Evolutionary conservation across 306 rosid genomes (phyloP).

Genomic region (Vigna angularis): DNA sequence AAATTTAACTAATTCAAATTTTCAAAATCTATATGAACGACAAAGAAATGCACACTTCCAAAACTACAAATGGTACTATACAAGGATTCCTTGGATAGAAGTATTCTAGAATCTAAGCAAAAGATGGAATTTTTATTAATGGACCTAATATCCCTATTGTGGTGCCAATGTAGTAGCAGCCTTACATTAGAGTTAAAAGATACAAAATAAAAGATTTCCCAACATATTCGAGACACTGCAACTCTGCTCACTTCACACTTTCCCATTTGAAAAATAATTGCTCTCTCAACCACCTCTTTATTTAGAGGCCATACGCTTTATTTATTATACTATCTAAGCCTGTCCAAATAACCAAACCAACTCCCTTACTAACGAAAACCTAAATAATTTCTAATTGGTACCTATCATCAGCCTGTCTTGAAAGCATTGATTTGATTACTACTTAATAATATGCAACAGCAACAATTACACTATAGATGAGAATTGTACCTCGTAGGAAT

Average conservation of each 20-base stretch:
- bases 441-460: slow-evolving; percentile 21
- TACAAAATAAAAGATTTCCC: neutral
- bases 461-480: slow-evolving; percentile 24
- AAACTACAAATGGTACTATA: slow-evolving; percentile 16
- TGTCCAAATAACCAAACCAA: neutral
- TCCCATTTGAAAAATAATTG: neutral
- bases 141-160: neutral
- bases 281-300: slow-evolving; percentile 16
- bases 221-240: neutral
- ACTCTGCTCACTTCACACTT: neutral
- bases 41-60: slow-evolving; percentile 32
- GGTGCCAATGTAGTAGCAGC: neutral
- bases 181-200: neutral
- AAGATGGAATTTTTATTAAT: neutral
- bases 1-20: slow-evolving; percentile 30
- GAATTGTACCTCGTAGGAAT: slow-evolving; percentile 77
- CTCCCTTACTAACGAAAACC: neutral
- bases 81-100: slow-evolving; percentile 10
- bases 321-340: neutral
- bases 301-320: neutral
- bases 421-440: slow-evolving; percentile 37
- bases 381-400: neutral
- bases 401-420: slow-evolving; percentile 1
- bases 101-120: neutral
- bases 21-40: neutral